Percentiles rank a stretch among this genome's conserved stretches.
Conservation (phyloP, 179 eudicot genomes). For the Camellia oleifera region DNA sequence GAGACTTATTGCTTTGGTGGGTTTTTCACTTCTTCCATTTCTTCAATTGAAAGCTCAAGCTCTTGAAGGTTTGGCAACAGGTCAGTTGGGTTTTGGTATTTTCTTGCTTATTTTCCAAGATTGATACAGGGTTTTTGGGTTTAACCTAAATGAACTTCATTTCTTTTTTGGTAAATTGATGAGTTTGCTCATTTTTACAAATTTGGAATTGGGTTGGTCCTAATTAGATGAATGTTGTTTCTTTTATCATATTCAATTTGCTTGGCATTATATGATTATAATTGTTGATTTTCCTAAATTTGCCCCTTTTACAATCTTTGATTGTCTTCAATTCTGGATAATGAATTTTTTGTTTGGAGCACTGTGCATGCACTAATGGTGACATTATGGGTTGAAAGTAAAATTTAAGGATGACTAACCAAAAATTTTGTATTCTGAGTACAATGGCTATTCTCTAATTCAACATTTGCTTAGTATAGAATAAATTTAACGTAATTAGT, state of each 20-base stretch:
- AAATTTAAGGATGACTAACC: neutral
- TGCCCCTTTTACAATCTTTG: neutral
- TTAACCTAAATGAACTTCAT: neutral
- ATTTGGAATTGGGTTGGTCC: neutral
- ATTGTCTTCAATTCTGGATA: neutral
- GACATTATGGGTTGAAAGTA: neutral
- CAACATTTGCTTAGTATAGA: neutral
- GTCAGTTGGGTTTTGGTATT: slow-evolving; percentile 26
- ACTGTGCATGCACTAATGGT: neutral
- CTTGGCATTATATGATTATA: neutral
- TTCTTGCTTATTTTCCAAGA: neutral
- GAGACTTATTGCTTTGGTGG: slow-evolving; percentile 57
- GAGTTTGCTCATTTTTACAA: slow-evolving; percentile 6
- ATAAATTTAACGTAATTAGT: too few species aligned
- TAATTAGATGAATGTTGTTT: neutral
- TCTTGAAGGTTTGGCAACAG: slow-evolving; percentile 38
- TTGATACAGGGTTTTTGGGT: neutral
- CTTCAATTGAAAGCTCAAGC: slow-evolving; percentile 39
- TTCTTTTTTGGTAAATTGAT: neutral
- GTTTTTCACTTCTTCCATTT: slow-evolving; percentile 61
- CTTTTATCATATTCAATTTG: neutral
- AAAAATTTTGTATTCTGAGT: neutral
- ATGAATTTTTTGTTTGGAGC: neutral
- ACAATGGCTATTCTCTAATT: neutral
- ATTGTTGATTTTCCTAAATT: neutral